Conservation (phyloP, 345 rosid genomes). For the Punica granatum region DNA sequence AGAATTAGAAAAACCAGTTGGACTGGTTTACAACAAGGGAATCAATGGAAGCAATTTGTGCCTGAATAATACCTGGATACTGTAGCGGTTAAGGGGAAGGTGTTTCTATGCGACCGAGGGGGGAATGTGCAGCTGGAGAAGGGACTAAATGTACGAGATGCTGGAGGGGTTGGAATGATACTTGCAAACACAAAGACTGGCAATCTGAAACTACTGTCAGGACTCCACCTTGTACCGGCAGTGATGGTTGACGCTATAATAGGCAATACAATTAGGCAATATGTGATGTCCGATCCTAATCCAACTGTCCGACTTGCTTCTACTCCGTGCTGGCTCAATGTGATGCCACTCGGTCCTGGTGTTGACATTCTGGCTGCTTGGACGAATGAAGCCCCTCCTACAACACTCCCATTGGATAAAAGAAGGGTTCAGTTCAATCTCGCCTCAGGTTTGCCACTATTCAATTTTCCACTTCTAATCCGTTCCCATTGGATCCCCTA, state of each 20-base stretch:
- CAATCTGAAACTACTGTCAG: slow-evolving; percentile 52
- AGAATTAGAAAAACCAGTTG: slow-evolving; percentile 45
- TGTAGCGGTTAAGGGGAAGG: slow-evolving; percentile 48
- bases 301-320: slow-evolving; percentile 51
- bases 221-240: slow-evolving; percentile 63
- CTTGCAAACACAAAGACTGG: slow-evolving; percentile 57
- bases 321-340: slow-evolving; percentile 48
- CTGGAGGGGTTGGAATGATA: slow-evolving; percentile 86
- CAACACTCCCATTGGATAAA: slow-evolving; percentile 45
- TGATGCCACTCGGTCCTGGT: slow-evolving; percentile 75
- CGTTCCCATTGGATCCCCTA: too few relatives aligned
- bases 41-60: slow-evolving; percentile 40
- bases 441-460: slow-evolving; percentile 51
- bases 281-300: slow-evolving; percentile 24
- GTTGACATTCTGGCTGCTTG: slow-evolving; percentile 79
- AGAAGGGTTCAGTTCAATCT: slow-evolving; percentile 62
- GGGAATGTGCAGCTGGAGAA: slow-evolving; percentile 60
- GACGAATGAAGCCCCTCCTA: slow-evolving; percentile 61
- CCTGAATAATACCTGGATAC: slow-evolving; percentile 60
- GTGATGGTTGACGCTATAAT: slow-evolving; percentile 53
- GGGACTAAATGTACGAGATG: slow-evolving; percentile 60
- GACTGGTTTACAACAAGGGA: slow-evolving; percentile 45
- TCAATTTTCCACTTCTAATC: not conserved
- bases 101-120: slow-evolving; percentile 79
- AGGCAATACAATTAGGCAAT: slow-evolving; percentile 48